A percentile compares a stretch with the other conserved stretches of the same genome.
Conservation (phyloP, 371 early-diverging fungal genomes). For the Coemansia sp. region DNA sequence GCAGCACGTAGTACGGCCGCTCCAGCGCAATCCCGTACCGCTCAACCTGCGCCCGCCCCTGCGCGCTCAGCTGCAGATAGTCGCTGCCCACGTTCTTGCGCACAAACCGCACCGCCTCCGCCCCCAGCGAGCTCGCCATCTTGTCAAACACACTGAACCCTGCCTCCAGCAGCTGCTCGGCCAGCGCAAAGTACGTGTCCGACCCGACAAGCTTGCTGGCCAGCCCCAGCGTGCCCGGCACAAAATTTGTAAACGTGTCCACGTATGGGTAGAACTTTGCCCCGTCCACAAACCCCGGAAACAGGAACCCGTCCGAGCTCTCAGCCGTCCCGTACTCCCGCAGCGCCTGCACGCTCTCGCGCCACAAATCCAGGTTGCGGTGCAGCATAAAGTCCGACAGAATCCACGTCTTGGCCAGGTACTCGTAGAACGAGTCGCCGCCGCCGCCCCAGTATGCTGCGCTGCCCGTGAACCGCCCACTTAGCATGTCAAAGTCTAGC, state of each 20-base stretch:
- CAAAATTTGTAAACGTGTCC: conserved; percentile 48
- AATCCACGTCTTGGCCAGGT: conserved; percentile 67
- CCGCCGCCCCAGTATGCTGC: conserved; percentile 66
- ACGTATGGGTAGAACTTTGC: conserved; percentile 36
- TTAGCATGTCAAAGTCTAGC: conserved; percentile 37
- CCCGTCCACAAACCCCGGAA: conserved; percentile 36
- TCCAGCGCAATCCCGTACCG: conserved; percentile 33
- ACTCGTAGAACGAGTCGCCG: conserved; percentile 96
- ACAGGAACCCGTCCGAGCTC: conserved; percentile 32
- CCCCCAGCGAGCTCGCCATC: conserved; percentile 42
- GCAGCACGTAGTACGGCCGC: conserved; percentile 51
- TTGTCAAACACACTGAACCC: conserved; percentile 39
- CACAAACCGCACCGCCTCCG: conserved; percentile 67
- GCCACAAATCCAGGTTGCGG: conserved; percentile 49
- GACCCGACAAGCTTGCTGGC: conserved; percentile 39
- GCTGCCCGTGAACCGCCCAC: conserved; percentile 32
- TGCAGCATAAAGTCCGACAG: conserved; percentile 48
- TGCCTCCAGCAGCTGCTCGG: conserved; percentile 36
- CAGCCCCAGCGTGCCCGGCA: conserved; percentile 47
- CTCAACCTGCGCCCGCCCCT: conserved; percentile 14
- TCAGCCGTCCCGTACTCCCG: conserved; percentile 29
- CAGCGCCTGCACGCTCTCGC: conserved; percentile 44
- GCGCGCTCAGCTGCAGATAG: conserved; percentile 6
- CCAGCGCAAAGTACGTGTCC: conserved; percentile 37
- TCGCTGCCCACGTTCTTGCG: conserved; percentile 37